Base-by-base conservation (phyloP, 2,329 filamentous ascomycete species). In the Ophiostoma fasciatum region DNA sequence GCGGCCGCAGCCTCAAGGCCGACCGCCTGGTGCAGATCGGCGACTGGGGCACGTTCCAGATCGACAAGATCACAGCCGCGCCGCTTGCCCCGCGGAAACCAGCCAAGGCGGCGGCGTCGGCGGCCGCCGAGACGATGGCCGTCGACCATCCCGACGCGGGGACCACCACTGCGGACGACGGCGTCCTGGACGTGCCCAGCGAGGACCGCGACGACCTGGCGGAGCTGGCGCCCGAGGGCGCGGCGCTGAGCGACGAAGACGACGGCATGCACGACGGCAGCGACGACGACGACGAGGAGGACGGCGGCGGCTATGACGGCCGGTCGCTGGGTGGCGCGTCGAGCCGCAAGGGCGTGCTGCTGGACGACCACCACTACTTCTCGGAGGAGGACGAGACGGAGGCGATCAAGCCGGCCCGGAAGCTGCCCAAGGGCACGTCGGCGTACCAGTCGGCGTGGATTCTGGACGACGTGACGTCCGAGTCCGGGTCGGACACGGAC, bases 341-440 rank as follows among this genome's bases (percentile, higher is more conserved):
- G 2, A 64, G 68, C 29, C 77, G 78, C 51, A 93, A 88, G 59
- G 90, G 88, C 45, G 90, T 98, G 1, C 62, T 98, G 28, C 66
- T 98, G 9, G 90, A 98, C 47, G 88, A 96, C 46, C 88, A 98
- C 55, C 88, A 96, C 54, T 98, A 98, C 57, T 98, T 96, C 52
- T 87, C 87, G 0, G 88, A 96, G 29, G 88, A 96, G 29, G 84
- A 90, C 31, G 79, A 90, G 36, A 63, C 66, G 6, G 64, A 74
- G 36, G 62, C 68, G 14, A 62, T 74, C 14, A 58, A 66, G 25
- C 59, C 62, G 22, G 82, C 82, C 7, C 90, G 78, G 58, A 74
- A 74, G 43, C 59, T 98, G 17, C 90, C 90, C 1, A 82, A 78
- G 56, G 90, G 90, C 44, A 98, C 90, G 3, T 96, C 90, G 27